phyloP scores from a whole-genome alignment of 768 basidiomycete genomes.

The Hydnomerulius pinastri region DNA sequence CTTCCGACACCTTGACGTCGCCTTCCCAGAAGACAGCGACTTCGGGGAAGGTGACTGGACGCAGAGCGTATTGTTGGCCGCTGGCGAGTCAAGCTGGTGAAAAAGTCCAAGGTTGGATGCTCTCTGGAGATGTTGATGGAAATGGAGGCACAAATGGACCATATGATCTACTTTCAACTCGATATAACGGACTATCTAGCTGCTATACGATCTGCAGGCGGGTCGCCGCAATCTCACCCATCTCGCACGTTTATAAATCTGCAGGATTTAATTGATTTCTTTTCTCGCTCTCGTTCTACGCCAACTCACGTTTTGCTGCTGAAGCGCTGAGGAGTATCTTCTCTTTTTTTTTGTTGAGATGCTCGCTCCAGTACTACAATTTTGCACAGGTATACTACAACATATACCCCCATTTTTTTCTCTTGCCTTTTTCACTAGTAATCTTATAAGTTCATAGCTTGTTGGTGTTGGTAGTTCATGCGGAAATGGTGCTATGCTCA shows the following conservation, averaged over 20 bases:
- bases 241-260: constrained; percentile 12
- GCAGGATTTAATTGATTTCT: constrained; percentile 5
- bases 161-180: constrained; percentile 8
- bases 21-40: constrained; percentile 40
- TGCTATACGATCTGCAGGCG: constrained; percentile 32
- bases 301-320: not conserved
- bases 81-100: constrained; percentile 48
- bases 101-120: too few relatives aligned
- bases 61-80: constrained; percentile 70
- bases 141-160: constrained; percentile 8
- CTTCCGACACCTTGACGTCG: constrained; percentile 28
- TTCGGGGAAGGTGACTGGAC: constrained; percentile 67
- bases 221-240: constrained; percentile 19
- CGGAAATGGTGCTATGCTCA: too few relatives aligned
- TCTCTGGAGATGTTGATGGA: not conserved
- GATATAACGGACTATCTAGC: constrained; percentile 18
- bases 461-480: not conserved
- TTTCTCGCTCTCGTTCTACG: constrained; percentile 7
- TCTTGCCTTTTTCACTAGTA: too few relatives aligned
- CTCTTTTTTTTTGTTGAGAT: too few relatives aligned
- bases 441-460: not conserved
- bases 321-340: too few relatives aligned
- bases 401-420: constrained; percentile 22
- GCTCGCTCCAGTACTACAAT: too few relatives aligned
- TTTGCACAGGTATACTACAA: constrained; percentile 16